Evolutionary conservation across 805 yeast genomes (phyloP).

Genomic region (Sugiyamaella mastotermitis): DNA sequence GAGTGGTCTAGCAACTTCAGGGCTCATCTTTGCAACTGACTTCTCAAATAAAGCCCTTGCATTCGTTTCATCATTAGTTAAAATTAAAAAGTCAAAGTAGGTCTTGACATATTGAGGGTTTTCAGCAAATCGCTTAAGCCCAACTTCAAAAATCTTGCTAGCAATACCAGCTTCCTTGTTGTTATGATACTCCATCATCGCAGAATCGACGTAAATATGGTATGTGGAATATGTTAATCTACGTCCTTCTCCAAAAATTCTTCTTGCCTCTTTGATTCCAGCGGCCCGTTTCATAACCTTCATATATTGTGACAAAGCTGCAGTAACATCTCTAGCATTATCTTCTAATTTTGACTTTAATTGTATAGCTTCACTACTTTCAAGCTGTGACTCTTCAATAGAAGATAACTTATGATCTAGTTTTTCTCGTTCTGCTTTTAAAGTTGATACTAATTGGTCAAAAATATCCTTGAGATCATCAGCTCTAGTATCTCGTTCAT

Average conservation of each 20-base stretch:
- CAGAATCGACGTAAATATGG: conserved; percentile 76
- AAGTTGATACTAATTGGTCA: conserved; percentile 43
- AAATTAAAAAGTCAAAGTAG: conserved; percentile 68
- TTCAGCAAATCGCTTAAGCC: conserved; percentile 51
- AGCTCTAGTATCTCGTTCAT: conserved; percentile 52
- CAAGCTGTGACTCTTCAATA: not conserved
- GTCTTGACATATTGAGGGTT: conserved; percentile 58
- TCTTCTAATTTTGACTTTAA: not conserved
- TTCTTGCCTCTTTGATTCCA: conserved; percentile 69
- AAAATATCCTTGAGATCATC: conserved; percentile 47
- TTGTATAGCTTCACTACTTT: not conserved
- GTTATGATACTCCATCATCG: conserved; percentile 67
- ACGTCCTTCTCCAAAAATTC: conserved; percentile 64
- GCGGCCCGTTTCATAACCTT: conserved; percentile 58
- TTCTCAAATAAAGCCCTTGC: conserved; percentile 81
- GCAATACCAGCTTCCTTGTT: conserved; percentile 59
- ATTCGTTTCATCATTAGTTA: conserved; percentile 61
- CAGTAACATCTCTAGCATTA: conserved; percentile 42
- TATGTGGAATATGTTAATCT: conserved; percentile 57
- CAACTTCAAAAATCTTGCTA: conserved; percentile 69
- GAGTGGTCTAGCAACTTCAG: conserved; percentile 37
- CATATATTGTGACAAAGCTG: conserved; percentile 65
- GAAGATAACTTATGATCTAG: too few species aligned
- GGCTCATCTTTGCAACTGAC: conserved; percentile 50
- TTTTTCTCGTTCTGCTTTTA: conserved; percentile 34